These are phyloP conservation scores for Metschnikowia borealis DNA, from an alignment of 805 yeast species.

Conservation along the genomic window DNA sequence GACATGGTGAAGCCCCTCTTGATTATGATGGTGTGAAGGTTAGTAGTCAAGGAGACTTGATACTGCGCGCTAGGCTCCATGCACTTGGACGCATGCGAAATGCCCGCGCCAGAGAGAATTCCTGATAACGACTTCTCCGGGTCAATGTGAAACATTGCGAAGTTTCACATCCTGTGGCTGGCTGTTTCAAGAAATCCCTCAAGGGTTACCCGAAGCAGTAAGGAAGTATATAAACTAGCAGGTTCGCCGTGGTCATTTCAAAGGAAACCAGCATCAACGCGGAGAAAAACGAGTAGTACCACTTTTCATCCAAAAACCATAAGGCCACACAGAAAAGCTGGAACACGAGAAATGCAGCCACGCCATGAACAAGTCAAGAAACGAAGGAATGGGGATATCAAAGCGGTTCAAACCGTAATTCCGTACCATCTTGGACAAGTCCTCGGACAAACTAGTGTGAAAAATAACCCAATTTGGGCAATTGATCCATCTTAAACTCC, in stretches of 20 bases:
- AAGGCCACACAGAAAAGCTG: conserved; percentile 93
- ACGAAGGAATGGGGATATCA: conserved; percentile 94
- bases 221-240: too few species aligned
- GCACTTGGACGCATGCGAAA: too few species aligned
- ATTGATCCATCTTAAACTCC: conserved; percentile 60
- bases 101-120: too few species aligned
- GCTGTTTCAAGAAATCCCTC: too few species aligned
- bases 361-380: conserved; percentile 87
- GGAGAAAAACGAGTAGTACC: conserved; percentile 92
- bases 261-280: conserved; percentile 88
- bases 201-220: too few species aligned
- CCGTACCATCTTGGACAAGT: conserved; percentile 45
- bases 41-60: too few species aligned
- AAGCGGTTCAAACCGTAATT: conserved; percentile 81
- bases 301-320: conserved; percentile 94
- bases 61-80: too few species aligned
- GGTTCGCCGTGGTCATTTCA: conserved; percentile 88
- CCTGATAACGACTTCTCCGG: too few species aligned
- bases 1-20: too few species aligned
- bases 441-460: conserved; percentile 57
- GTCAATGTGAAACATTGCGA: too few species aligned
- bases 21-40: too few species aligned
- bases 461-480: conserved; percentile 53
- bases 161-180: too few species aligned
- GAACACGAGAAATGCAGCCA: conserved; percentile 96